Evolutionary conservation across 2,329 filamentous ascomycete species (phyloP).

Genomic region (Aureobasidium namibiae): DNA sequence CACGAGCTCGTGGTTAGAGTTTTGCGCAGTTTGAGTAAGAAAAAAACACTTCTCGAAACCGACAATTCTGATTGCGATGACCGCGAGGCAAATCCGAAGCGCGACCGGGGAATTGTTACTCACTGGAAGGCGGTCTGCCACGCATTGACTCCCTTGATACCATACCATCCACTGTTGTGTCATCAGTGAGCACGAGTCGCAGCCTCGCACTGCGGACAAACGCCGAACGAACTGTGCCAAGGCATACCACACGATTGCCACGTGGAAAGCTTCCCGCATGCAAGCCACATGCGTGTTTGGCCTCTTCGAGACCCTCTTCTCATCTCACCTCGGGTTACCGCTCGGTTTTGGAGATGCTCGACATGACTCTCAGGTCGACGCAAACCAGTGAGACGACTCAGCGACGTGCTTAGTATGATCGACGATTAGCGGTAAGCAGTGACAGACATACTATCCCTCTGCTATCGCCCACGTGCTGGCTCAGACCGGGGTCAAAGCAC

Average conservation of each 20-base stretch:
- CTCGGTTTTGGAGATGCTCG: not conserved
- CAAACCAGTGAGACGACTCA: not conserved
- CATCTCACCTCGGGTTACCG: not conserved
- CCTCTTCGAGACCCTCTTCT: not conserved
- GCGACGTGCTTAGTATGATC: not conserved
- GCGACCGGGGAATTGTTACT: not conserved
- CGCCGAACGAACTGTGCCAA: not conserved
- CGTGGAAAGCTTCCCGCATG: not conserved
- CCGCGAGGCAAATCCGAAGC: not conserved
- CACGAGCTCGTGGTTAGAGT: not conserved
- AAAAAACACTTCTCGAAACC: not conserved
- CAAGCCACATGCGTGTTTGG: constrained; percentile 7
- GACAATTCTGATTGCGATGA: not conserved
- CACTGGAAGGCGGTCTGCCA: not conserved
- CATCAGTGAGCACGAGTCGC: constrained; percentile 4
- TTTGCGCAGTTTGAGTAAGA: not conserved
- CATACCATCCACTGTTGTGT: not conserved
- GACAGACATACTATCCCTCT: not conserved
- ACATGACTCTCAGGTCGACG: not conserved
- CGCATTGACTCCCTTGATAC: not conserved
- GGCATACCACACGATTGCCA: not conserved
- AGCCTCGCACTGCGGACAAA: not conserved
- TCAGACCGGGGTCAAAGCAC: not conserved
- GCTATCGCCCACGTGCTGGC: not conserved
- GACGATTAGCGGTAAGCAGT: not conserved